These are phyloP conservation scores for Trichocladium antarcticum DNA, from an alignment of 495 filamentous ascomycete genomes.

Conservation along the genomic window DNA sequence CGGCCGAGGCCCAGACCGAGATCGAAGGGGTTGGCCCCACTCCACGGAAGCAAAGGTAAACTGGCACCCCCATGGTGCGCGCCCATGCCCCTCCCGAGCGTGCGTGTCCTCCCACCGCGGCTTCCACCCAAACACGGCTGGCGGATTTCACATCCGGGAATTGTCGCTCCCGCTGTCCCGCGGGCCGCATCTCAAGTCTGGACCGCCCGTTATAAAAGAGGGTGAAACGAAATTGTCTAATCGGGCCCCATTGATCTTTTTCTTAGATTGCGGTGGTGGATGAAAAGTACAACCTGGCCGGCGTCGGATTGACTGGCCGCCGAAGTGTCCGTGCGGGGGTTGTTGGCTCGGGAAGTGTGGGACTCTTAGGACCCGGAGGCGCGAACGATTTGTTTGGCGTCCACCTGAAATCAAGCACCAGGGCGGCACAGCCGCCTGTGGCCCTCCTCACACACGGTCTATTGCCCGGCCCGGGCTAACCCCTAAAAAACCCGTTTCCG, in stretches of 20 bases:
- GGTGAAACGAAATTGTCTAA: no score
- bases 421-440: not conserved
- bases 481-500: no score
- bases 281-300: not conserved
- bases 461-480: not conserved
- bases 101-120: not conserved
- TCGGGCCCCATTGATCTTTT: no score
- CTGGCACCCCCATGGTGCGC: not conserved
- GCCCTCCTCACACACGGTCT: not conserved
- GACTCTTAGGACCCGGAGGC: constrained; percentile 5
- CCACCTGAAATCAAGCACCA: not conserved
- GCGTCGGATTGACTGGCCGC: constrained; percentile 5
- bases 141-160: constrained; percentile 2
- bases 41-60: not conserved
- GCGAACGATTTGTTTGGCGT: constrained; percentile 1
- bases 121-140: not conserved
- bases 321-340: constrained; percentile 8
- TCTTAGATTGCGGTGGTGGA: no score
- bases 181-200: no score
- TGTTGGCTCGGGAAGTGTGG: constrained; percentile 12
- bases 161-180: not conserved
- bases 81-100: constrained; percentile 5
- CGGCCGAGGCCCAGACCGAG: constrained; percentile 4
- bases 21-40: not conserved
- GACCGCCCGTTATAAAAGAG: no score